Conservation (phyloP, 2,329 filamentous ascomycete genomes). For the Ceratocystis lukuohia region DNA sequence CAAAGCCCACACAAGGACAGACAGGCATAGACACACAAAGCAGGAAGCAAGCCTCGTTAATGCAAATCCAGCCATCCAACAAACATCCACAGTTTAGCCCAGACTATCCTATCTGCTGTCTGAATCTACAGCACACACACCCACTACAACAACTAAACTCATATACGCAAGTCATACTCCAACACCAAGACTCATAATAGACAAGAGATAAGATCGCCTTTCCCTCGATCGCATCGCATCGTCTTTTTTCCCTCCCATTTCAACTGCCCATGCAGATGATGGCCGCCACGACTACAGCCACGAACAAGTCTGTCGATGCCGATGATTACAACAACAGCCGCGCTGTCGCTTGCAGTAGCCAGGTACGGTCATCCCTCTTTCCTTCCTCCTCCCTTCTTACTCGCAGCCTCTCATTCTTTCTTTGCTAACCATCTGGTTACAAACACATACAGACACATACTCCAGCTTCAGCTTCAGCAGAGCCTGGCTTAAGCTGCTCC, state of each 20-base stretch:
- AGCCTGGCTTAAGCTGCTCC: not conserved
- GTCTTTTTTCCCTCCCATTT: not conserved
- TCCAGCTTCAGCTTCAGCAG: constrained; percentile 1
- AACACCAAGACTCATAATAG: no score
- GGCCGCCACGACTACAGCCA: constrained; percentile 15
- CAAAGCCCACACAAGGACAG: no score
- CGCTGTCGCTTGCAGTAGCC: constrained; percentile 12
- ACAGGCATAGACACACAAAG: no score
- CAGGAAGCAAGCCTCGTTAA: no score
- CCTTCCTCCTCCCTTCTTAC: not conserved
- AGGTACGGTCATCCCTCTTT: constrained; percentile 11
- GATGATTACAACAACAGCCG: constrained; percentile 10
- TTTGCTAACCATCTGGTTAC: not conserved
- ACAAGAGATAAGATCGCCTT: constrained; percentile 4
- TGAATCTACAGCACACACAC: no score
- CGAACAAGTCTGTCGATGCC: constrained; percentile 17
- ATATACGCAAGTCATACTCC: no score
- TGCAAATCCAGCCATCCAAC: no score
- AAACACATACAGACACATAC: no score
- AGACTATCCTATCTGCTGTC: no score
- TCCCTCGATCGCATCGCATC: constrained; percentile 9
- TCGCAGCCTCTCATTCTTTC: not conserved
- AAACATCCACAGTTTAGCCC: no score
- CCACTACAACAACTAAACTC: no score
- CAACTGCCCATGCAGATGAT: constrained; percentile 16